Evolutionary conservation across 2,329 filamentous ascomycete species (phyloP).

Genomic region (Nemania abortiva): DNA sequence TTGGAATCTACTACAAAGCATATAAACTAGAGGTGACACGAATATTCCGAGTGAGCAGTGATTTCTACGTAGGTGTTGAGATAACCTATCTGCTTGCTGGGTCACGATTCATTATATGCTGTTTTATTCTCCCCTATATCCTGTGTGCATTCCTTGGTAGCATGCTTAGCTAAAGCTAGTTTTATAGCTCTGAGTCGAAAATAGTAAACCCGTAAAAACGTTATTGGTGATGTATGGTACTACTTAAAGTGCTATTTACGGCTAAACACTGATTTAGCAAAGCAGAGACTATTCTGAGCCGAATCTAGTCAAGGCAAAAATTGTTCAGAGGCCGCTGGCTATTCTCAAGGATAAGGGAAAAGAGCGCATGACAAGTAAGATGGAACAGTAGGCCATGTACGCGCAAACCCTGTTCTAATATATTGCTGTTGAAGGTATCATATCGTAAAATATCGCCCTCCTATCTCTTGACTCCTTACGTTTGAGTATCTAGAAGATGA

Average conservation of each 20-base stretch:
- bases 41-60: too few species aligned
- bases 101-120: neutral
- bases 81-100: too few species aligned
- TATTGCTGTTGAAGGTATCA: constrained; percentile 40
- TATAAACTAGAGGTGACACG: too few species aligned
- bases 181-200: neutral
- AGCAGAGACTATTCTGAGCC: neutral
- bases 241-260: neutral
- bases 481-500: constrained; percentile 16
- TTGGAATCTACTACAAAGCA: too few species aligned
- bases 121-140: neutral
- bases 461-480: neutral
- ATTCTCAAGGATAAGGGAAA: neutral
- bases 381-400: neutral
- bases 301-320: too few species aligned
- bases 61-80: too few species aligned
- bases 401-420: constrained; percentile 16
- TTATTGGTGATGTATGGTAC: neutral
- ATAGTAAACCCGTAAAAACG: neutral
- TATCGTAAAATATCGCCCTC: constrained; percentile 7
- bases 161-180: neutral
- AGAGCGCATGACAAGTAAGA: neutral
- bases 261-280: neutral
- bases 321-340: too few species aligned
- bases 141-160: neutral